Evolutionary conservation across 306 rosid species (phyloP), one percentile per base, ranked within the genome.

Genomic region (Sechiopsis laciniata): DNA sequence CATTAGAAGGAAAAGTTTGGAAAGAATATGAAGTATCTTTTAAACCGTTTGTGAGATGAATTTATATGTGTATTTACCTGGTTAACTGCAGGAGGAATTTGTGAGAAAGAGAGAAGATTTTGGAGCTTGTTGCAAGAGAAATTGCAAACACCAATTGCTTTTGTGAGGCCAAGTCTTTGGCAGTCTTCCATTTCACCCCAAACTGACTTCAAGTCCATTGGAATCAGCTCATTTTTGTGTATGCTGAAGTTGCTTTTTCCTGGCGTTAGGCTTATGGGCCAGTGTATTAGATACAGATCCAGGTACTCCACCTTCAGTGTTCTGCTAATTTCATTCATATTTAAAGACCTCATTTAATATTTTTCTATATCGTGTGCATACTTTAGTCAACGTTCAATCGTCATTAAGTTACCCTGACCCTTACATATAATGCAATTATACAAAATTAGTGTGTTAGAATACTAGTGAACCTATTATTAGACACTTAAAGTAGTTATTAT

Each of bases 31-130:
- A 35, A 5, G 2, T 1, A 35, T 35, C 5, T 35, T 35, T 35
- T 35, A 35, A 35, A 35, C 5, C 5, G 46, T 40, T 40, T 40
- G 9, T 40, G 46, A 40, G 48, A 42, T 42, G 48, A 11, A 8
- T 42, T 42, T 42, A 8, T 42, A 0, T 8, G 10, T 40, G 37
- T 32, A 11, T 46, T 10, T 4, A 80, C 83, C 71, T 87, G 80
- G 62, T 77, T 79, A 9, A 77, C 74, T 8, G 80, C 20, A 13
- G 88, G 88, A 57, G 84, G 86, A 56, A 82, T 78, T 5, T 76
- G 56, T 6, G 86, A 80, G 65, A 78, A 50, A 24, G 82, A 80
- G 45, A 81, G 74, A 11, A 81, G 40, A 26, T 70, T 54, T 20
- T 81, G 62, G 7, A 64, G 75, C 56, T 77, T 81, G 22, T 77